Evolutionary conservation across 805 yeast species (phyloP).

Genomic region (Metschnikowia hibisci): DNA sequence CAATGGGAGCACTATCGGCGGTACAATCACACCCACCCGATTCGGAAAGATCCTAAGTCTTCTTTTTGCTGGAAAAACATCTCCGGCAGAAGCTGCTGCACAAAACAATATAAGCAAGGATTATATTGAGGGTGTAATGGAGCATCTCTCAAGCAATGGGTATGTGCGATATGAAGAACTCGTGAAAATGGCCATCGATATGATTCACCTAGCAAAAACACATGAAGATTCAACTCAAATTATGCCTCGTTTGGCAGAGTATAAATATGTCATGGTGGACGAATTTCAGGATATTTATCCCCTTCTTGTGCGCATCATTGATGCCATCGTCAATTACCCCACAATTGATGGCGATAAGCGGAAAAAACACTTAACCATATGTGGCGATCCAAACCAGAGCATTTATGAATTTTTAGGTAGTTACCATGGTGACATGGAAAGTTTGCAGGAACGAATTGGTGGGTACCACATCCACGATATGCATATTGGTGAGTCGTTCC

Average conservation of each 20-base stretch:
- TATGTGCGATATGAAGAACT: conserved; percentile 35
- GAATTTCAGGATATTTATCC: conserved; percentile 72
- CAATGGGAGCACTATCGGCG: conserved; percentile 23
- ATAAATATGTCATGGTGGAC: conserved; percentile 52
- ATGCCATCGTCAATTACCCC: conserved; percentile 34
- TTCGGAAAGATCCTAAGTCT: conserved; percentile 24
- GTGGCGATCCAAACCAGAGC: conserved; percentile 71
- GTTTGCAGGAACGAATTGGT: conserved; percentile 22
- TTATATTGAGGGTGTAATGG: conserved; percentile 25
- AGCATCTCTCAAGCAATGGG: conserved; percentile 30
- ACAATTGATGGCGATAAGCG: conserved; percentile 16
- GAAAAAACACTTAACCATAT: conserved; percentile 53
- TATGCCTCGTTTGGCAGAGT: conserved; percentile 21
- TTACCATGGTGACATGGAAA: conserved; percentile 31
- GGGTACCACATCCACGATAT: conserved; percentile 23
- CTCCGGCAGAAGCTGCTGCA: conserved; percentile 23
- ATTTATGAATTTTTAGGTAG: conserved; percentile 66
- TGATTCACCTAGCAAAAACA: conserved; percentile 19
- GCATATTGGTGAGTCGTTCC: conserved; percentile 49
- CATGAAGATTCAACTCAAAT: neutral
- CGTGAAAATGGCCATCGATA: conserved; percentile 27
- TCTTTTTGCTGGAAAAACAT: conserved; percentile 21
- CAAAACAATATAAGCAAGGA: conserved; percentile 23
- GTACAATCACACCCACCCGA: conserved; percentile 20
- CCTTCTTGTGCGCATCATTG: conserved; percentile 43